These are phyloP conservation scores for Phanerodontia chrysosporium DNA, from an alignment of 768 basidiomycete species.

Conservation along the genomic window DNA sequence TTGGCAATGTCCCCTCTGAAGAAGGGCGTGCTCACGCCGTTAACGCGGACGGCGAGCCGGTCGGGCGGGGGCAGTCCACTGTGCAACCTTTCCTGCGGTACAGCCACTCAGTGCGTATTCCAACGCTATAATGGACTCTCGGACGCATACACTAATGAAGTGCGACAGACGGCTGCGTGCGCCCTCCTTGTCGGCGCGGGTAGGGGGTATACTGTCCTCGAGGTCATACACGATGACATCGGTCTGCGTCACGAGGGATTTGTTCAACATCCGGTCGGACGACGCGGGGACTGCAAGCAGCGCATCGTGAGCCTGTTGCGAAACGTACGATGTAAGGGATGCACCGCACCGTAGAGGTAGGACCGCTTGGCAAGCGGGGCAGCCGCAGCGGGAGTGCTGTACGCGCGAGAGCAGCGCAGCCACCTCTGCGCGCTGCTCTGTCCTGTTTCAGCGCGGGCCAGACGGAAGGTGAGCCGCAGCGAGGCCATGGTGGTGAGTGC, in stretches of 20 bases:
- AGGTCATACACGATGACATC: conserved; percentile 86
- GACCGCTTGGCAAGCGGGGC: conserved; percentile 35
- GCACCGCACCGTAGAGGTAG: conserved; percentile 51
- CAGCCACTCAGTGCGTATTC: too few relatives aligned
- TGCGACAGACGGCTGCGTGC: conserved; percentile 51
- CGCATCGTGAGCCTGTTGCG: background rate
- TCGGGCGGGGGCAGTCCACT: conserved; percentile 38
- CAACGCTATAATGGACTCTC: too few relatives aligned
- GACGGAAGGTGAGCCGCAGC: too few relatives aligned
- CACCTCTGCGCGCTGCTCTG: background rate
- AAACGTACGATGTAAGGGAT: background rate
- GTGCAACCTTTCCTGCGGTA: conserved; percentile 6
- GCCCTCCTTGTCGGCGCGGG: conserved; percentile 47
- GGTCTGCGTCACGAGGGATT: conserved; percentile 57
- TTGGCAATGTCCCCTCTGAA: conserved; percentile 61
- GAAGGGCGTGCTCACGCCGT: conserved; percentile 60
- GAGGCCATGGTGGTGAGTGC: background rate
- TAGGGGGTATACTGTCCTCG: conserved; percentile 79
- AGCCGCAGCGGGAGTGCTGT: conserved; percentile 4
- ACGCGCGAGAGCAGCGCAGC: background rate
- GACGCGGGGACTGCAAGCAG: conserved; percentile 64
- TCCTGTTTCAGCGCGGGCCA: too few relatives aligned
- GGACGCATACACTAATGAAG: conserved; percentile 38
- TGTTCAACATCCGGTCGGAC: conserved; percentile 76
- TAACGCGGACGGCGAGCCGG: conserved; percentile 68